Evolutionary conservation across 495 filamentous ascomycete genomes (phyloP).

Genomic region (Penicillium pulvis): DNA sequence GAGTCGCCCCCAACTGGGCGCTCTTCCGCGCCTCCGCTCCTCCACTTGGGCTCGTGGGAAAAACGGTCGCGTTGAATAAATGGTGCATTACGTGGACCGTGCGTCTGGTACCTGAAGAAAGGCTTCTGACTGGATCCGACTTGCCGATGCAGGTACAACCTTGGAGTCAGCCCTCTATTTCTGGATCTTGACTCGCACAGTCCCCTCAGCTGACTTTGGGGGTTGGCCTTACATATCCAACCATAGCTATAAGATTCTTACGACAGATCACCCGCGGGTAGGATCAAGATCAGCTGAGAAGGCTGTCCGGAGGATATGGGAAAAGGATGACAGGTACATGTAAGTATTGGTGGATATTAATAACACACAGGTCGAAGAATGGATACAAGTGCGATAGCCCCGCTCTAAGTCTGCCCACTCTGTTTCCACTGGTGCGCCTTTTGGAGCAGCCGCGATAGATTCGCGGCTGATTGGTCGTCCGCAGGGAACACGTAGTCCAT

Average conservation of each 20-base stretch:
- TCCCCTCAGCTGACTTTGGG: too few species aligned
- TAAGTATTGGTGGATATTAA: conserved; percentile 3
- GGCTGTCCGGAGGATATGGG: neutral
- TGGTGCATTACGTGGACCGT: neutral
- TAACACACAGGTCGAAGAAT: conserved; percentile 1
- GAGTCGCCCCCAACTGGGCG: neutral
- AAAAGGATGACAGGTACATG: neutral
- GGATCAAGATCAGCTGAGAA: neutral
- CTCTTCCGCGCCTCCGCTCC: neutral
- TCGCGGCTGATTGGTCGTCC: conserved; percentile 85
- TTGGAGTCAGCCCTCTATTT: conserved; percentile 9
- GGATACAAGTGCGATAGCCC: neutral
- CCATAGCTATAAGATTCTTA: too few species aligned
- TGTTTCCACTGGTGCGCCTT: conserved; percentile 92
- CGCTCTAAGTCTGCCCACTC: conserved; percentile 20
- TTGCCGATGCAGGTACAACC: neutral
- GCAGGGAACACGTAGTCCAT: conserved; percentile 97
- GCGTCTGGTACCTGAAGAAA: neutral
- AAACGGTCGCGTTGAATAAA: neutral
- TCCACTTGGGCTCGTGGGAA: neutral
- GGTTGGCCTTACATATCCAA: too few species aligned
- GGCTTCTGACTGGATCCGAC: too few species aligned
- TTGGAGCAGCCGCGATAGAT: conserved; percentile 78
- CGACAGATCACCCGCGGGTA: too few species aligned
- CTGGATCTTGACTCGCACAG: neutral